Conservation (phyloP, 73 alveolate genomes). For the Chromera velia region DNA sequence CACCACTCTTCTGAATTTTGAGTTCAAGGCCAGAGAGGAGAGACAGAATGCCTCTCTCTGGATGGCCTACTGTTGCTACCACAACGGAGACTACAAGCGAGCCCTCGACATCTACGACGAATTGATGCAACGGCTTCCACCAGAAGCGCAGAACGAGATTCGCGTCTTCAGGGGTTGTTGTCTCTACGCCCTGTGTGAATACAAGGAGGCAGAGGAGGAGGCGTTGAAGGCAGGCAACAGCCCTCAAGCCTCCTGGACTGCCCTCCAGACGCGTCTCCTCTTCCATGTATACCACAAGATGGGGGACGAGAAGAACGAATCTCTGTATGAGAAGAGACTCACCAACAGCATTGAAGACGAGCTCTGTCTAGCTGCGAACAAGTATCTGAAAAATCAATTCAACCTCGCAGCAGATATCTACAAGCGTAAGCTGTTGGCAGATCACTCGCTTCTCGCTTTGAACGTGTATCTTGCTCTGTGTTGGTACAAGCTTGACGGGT, state of each 20-base stretch:
- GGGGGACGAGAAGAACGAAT: slow-evolving; percentile 67
- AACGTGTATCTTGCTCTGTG: slow-evolving; percentile 90
- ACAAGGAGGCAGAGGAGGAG: slow-evolving; percentile 83
- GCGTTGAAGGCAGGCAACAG: slow-evolving; percentile 46
- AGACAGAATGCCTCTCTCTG: slow-evolving; percentile 58
- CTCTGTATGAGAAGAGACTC: background rate
- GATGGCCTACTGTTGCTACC: slow-evolving; percentile 74
- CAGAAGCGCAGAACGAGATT: slow-evolving; percentile 39
- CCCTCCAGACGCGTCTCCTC: slow-evolving; percentile 65
- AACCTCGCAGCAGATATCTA: slow-evolving; percentile 53
- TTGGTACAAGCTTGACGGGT: slow-evolving; percentile 90
- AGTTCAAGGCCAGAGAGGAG: slow-evolving; percentile 67
- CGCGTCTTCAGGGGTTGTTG: slow-evolving; percentile 89
- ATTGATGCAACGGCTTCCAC: background rate
- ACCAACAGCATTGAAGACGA: slow-evolving; percentile 71
- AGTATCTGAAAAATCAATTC: slow-evolving; percentile 59
- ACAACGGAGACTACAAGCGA: slow-evolving; percentile 79
- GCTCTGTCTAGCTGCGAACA: slow-evolving; percentile 92
- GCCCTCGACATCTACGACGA: slow-evolving; percentile 79
- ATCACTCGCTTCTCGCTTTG: slow-evolving; percentile 16
- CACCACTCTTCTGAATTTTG: slow-evolving; percentile 60
- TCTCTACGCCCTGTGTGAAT: slow-evolving; percentile 80
- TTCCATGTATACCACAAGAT: slow-evolving; percentile 87
- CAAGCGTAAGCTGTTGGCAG: slow-evolving; percentile 40
- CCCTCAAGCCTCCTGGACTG: slow-evolving; percentile 54